A percentile compares a stretch with the other conserved stretches of the same genome.
phyloP scores from a whole-genome alignment of 1,284 basidiomycete species.

The Leccinum colubrinum region DNA sequence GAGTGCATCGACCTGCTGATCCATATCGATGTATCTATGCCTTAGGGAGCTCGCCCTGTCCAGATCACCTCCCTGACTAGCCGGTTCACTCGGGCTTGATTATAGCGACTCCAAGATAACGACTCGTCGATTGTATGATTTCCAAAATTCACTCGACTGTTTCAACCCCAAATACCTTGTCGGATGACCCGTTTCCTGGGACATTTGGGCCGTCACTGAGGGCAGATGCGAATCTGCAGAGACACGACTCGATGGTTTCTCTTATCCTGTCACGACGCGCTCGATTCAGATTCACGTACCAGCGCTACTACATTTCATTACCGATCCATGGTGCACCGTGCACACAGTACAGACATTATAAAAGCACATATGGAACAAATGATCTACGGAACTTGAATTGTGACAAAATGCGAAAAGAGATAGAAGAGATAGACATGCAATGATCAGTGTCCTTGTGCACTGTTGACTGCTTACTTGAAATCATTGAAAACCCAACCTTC shows the following conservation, averaged over 20 bases:
- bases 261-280: not conserved
- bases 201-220: not conserved
- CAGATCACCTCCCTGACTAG: constrained; percentile 60
- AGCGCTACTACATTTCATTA: constrained; percentile 33
- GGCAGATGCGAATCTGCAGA: not conserved
- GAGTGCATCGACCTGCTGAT: not conserved
- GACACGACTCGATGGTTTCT: not conserved
- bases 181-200: not conserved
- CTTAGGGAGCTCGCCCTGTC: constrained; percentile 62
- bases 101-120: not conserved
- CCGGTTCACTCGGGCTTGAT: constrained; percentile 61
- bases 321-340: constrained; percentile 20
- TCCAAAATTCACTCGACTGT: not conserved
- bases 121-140: not conserved
- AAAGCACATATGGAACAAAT: constrained; percentile 30
- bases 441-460: constrained; percentile 15
- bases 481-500: constrained; percentile 78
- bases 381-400: constrained; percentile 20
- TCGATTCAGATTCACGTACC: constrained; percentile 29
- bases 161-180: not conserved
- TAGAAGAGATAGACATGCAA: constrained; percentile 26
- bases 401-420: constrained; percentile 24
- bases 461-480: constrained; percentile 36
- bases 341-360: constrained; percentile 34
- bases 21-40: not conserved